Conservation (phyloP, 768 basidiomycete species). For the Rhizopogon roseolus region DNA sequence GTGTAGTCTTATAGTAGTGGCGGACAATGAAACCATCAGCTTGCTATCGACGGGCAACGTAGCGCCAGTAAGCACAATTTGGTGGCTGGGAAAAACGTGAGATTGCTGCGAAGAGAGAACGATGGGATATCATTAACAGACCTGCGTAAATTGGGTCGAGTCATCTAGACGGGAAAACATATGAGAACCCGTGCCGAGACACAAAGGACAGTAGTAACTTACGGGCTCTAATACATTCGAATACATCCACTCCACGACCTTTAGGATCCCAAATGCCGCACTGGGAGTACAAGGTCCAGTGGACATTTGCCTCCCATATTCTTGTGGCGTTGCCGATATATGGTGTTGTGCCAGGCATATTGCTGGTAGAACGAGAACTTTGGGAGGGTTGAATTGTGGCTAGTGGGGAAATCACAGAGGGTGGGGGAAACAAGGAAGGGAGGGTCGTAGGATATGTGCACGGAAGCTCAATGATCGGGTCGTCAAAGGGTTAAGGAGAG, state of each 20-base stretch:
- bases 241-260: slow-evolving; percentile 65
- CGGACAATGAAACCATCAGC: background rate
- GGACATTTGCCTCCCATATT: slow-evolving; percentile 65
- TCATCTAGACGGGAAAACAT: slow-evolving; percentile 39
- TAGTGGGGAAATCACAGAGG: background rate
- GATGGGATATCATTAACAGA: slow-evolving; percentile 2
- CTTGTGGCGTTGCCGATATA: slow-evolving; percentile 58
- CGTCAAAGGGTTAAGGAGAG: slow-evolving; percentile 5
- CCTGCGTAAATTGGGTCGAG: slow-evolving; percentile 47
- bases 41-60: slow-evolving; percentile 39
- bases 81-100: slow-evolving; percentile 31
- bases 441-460: background rate
- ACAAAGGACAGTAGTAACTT: slow-evolving; percentile 22
- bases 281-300: slow-evolving; percentile 62
- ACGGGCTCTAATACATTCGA: slow-evolving; percentile 73
- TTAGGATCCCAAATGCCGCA: slow-evolving; percentile 70
- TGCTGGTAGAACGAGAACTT: slow-evolving; percentile 13
- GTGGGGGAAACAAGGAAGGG: background rate
- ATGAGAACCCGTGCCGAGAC: background rate
- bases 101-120: background rate
- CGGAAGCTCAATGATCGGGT: slow-evolving; percentile 7
- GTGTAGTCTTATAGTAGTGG: background rate
- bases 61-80: slow-evolving; percentile 40
- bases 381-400: background rate
- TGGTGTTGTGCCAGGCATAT: slow-evolving; percentile 24